Evolutionary conservation across 805 yeast genomes (phyloP).

Genomic region (Diddensiella caesifluorescens): DNA sequence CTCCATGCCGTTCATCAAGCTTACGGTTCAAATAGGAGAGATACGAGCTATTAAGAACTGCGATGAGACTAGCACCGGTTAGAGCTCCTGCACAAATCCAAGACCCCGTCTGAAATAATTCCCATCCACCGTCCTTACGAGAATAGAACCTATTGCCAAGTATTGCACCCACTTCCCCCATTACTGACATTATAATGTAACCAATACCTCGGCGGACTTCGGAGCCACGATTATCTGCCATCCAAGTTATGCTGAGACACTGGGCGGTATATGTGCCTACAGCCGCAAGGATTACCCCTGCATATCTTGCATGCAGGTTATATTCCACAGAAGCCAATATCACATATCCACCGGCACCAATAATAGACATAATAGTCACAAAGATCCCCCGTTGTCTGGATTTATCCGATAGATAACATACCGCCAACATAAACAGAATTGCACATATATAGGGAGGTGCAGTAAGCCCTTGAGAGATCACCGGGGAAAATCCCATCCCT

Average conservation of each 20-base stretch:
- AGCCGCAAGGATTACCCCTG: constrained; percentile 26
- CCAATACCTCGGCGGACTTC: constrained; percentile 30
- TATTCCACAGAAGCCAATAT: constrained; percentile 22
- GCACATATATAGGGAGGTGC: constrained; percentile 41
- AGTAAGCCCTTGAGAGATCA: constrained; percentile 41
- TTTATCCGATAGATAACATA: constrained; percentile 44
- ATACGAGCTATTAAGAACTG: constrained; percentile 13
- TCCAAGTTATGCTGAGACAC: constrained; percentile 25
- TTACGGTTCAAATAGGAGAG: constrained; percentile 15
- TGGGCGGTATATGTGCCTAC: constrained; percentile 25
- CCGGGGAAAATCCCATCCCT: constrained; percentile 38
- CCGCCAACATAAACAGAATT: constrained; percentile 36
- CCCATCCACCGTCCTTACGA: constrained; percentile 12
- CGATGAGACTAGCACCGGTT: constrained; percentile 13
- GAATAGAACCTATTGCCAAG: constrained; percentile 29
- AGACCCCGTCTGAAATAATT: constrained; percentile 21
- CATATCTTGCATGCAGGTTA: constrained; percentile 22
- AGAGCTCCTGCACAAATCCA: constrained; percentile 22
- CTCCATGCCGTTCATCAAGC: constrained; percentile 18
- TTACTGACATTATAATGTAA: constrained; percentile 25
- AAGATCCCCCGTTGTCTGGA: constrained; percentile 23
- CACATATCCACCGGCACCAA: constrained; percentile 21
- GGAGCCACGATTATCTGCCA: constrained; percentile 29
- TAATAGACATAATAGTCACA: constrained; percentile 4
- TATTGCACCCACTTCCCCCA: constrained; percentile 31